phyloP scores from a whole-genome alignment of 2,329 filamentous ascomycete genomes.

The Pyrenophora seminiperda region DNA sequence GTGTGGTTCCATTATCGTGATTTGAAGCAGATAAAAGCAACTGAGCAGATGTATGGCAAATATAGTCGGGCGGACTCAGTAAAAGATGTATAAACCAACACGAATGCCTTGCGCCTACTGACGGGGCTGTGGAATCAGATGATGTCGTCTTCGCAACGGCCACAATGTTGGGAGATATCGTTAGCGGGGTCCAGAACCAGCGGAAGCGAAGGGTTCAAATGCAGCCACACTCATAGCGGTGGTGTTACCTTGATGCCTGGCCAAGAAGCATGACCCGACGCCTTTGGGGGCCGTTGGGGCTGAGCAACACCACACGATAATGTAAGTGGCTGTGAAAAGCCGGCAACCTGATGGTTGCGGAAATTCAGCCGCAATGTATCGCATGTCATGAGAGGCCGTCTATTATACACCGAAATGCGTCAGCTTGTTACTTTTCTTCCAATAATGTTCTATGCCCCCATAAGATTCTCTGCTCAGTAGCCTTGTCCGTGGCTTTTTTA shows the following conservation, averaged over 20 bases:
- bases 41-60: not conserved
- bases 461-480: not conserved
- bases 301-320: constrained; percentile 18
- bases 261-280: constrained; percentile 14
- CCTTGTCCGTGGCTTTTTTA: not conserved
- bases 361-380: constrained; percentile 15
- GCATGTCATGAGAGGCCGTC: constrained; percentile 19
- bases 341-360: constrained; percentile 23
- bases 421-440: constrained; percentile 2
- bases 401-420: constrained; percentile 3
- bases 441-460: not conserved
- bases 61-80: not conserved
- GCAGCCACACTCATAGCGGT: constrained; percentile 5
- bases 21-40: not conserved
- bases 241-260: constrained; percentile 7
- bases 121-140: not conserved
- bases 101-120: no score
- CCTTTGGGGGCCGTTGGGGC: constrained; percentile 26
- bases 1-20: constrained; percentile 10
- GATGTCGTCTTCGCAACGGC: not conserved
- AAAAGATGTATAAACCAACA: not conserved
- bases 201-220: constrained; percentile 5
- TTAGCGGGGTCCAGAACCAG: constrained; percentile 8
- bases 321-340: constrained; percentile 17
- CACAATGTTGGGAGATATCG: constrained; percentile 3